These are phyloP conservation scores for Trametes cingulata DNA, from an alignment of 768 basidiomycete species.

Conservation along the genomic window DNA sequence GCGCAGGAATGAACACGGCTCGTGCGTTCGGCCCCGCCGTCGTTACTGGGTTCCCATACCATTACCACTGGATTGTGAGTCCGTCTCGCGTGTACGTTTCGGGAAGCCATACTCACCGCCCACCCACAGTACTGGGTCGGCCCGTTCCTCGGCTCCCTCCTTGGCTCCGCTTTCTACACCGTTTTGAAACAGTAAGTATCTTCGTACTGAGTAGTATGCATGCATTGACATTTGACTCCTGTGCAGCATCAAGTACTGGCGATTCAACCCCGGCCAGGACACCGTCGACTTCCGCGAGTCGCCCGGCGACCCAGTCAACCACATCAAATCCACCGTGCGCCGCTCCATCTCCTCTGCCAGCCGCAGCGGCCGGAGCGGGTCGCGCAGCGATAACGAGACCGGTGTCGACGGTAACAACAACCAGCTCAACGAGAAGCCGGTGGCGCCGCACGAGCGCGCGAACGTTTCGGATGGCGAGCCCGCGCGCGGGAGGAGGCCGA, in stretches of 20 bases:
- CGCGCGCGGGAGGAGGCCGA: conserved; percentile 2
- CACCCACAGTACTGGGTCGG: conserved; percentile 65
- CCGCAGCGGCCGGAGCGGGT: conserved; percentile 2
- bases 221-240: not conserved
- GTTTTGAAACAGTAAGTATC: conserved; percentile 50
- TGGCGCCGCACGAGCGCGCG: not conserved
- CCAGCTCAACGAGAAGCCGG: conserved; percentile 3
- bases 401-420: not conserved
- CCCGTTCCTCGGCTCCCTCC: conserved; percentile 63
- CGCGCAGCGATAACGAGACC: conserved; percentile 1
- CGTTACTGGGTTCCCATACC: conserved; percentile 55
- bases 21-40: conserved; percentile 72
- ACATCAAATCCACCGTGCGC: conserved; percentile 7
- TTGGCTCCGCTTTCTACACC: conserved; percentile 58
- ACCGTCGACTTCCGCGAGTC: conserved; percentile 44
- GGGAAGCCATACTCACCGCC: not conserved
- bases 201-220: not conserved
- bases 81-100: not conserved
- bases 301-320: conserved; percentile 39
- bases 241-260: conserved; percentile 51
- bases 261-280: conserved; percentile 51
- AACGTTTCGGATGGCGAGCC: not conserved
- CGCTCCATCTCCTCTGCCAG: conserved; percentile 10
- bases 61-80: conserved; percentile 64
- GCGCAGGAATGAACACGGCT: conserved; percentile 69